Base-by-base conservation (phyloP, 371 early-diverging fungal species). In the Gilbertella persicaria region DNA sequence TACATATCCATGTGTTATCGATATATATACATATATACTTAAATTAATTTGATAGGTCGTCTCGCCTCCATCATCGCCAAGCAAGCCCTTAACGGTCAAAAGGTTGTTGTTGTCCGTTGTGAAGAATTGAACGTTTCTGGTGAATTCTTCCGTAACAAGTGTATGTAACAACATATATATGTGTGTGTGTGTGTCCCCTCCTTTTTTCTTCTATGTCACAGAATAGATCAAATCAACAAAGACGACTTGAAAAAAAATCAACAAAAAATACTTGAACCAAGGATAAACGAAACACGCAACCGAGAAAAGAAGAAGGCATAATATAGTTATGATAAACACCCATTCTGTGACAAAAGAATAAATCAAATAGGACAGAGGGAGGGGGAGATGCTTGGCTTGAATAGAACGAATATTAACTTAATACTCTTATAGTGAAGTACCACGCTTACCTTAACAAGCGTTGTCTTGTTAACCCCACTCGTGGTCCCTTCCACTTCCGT, bases 401-500 rank as follows among this genome's bases (percentile, higher is more conserved):
- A 40, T 7, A 50, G 21, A 45, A n/a, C 25, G 12, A 12, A 20
- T 20, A 44, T 46, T 20, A 38, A 33, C 42, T 23, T n/a, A 19
- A 30, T 14, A 39, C 2, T 25, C 23, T 36, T 55, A 17, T 71
- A 91, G 93, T 92, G 65, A 94, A 91, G 87, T 97, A 94, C 89
- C 91, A 92, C 75, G 85, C 84, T 69, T 99, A 91, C 90, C 86
- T 98, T 79, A 91, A 91, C 83, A 99, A 99, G 93, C 97, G 99
- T 73, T 93, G 94, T 79, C 66, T 95, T 73, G 93, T 98, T 69
- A 99, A 99, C 89, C 99, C 99, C 72, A 72, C 75, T 55, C 92
- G 64, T 59, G 99, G 99, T 69, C 91, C 99, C 40, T 99, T 96
- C 94, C 99, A 99, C 79, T 98, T 96, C 92, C 89, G 92, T 62